Base-by-base conservation (phyloP, 768 basidiomycete species). In the Serendipita sp. region DNA sequence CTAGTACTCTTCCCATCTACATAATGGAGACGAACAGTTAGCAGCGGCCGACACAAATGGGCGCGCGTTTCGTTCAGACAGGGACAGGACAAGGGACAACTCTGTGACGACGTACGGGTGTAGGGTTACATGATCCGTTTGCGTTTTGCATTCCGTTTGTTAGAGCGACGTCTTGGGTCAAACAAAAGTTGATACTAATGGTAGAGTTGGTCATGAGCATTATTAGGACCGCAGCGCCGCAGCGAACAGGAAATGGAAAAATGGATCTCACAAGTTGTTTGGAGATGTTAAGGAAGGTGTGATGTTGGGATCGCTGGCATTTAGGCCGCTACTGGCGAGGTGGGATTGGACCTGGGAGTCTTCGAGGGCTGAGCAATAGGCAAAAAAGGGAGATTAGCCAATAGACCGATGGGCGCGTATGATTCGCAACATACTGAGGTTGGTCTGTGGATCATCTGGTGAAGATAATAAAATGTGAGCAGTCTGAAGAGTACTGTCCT, bases 101-200 rank as follows among this genome's bases (percentile, higher is more conserved):
- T 15, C 16, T 11, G 53, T 11, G 11, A 30, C 16, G 28, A 54
- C 53, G 13, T 30, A 54, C 53, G 3, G 80, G 79, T 5, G 79
- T 77, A 28, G 81, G 78, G 72, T 85, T 86, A 73, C 83, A 81
- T 51, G 82, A 84, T 35, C 80, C 81, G 41, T 74, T 74, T 24
- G 72, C 69, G 67, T 80, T 76, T 68, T 79, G 81, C 66, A 76
- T 71, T 35, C 82, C 83, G 70, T 84, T 80, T 47, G 83, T 83
- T 69, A 84, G 74, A 15, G 79, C 78, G 45, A 78, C 72, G 30
- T 54, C 28, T 30, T 54, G 53, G 53, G 53, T 54, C 53, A 54
- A 11, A 54, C 81, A 84, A 70, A 78, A 79, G 75, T 82, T 81
- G 75, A 81, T 80, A 69, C 68, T 63, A 54, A 54, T 11, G 10